Evolutionary conservation across 495 filamentous ascomycete species (phyloP), one percentile per base, ranked within the genome.

Genomic region (Penicillium bialowiezense): DNA sequence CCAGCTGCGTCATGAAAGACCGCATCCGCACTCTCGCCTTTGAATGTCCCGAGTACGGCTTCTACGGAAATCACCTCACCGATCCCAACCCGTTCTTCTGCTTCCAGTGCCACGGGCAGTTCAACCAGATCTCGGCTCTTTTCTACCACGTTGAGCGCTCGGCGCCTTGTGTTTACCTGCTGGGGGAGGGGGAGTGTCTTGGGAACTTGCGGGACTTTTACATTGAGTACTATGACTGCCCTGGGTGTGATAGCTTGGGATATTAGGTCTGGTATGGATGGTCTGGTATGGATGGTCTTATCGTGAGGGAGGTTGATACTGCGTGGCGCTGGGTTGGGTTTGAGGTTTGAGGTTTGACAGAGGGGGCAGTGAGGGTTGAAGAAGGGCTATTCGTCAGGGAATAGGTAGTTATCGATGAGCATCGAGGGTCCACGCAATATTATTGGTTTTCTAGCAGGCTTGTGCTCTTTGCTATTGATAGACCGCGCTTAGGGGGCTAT

Each of bases 151-250:
- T 10, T 1, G 47, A 50, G 5, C 19, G 10, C 15, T 24, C 0
- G n/a, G 3, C 38, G n/a, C 5, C 19, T 4, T 50, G 47, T 12
- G 17, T 20, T 3, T 24, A 50, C 13, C 13, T 50, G 7, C 38
- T 50, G 4, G 14, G 41, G 2, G 4, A 13, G 0, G 9, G 12
- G 1, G 26, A 42, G 7, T 50, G 47, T 12, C 26, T 50, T 1
- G 47, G 38, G 18, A 12, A 2, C n/a, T 28, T 50, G 14, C 47
- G 38, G 4, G 29, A 17, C 4, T 50, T 41, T 13, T 40, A 40
- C 37, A 14, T 41, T 9, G 38, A 50, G 6, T 48, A 48, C 19
- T 48, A 48, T 5, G 24, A 48, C 8, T 38, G 35, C 8, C 26
- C 35, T 23, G 45, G 45, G 6, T 7, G 3, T 3, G 10, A 32